phyloP scores from a whole-genome alignment of 139 green algal species.

The Nannochloris sp. region DNA sequence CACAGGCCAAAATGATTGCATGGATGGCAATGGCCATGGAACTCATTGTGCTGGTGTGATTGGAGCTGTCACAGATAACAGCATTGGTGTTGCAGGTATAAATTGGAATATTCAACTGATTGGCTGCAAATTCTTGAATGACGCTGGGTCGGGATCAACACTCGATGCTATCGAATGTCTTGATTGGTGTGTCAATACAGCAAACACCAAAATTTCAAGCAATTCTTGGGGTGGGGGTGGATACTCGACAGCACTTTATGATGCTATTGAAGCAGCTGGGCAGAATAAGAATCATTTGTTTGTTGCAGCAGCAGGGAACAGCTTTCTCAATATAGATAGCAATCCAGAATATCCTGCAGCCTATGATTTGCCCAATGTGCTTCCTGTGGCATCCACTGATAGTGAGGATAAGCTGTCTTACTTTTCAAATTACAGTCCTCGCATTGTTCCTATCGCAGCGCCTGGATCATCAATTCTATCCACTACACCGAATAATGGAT shows the following conservation, averaged over 20 bases:
- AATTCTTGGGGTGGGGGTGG: slow-evolving; percentile 27
- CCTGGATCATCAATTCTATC: slow-evolving; percentile 6
- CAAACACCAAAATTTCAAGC: slow-evolving; percentile 16
- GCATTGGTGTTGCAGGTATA: slow-evolving; percentile 8
- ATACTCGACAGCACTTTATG: slow-evolving; percentile 18
- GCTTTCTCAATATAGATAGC: not conserved
- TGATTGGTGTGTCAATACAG: slow-evolving; percentile 20
- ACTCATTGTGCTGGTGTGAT: slow-evolving; percentile 46
- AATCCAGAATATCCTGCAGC: slow-evolving; percentile 6
- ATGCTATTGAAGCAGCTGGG: slow-evolving; percentile 11
- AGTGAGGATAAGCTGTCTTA: not conserved
- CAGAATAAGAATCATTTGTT: slow-evolving; percentile 24
- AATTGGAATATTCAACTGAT: slow-evolving; percentile 18
- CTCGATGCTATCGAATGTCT: slow-evolving; percentile 31
- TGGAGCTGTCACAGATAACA: slow-evolving; percentile 23
- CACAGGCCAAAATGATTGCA: slow-evolving; percentile 2
- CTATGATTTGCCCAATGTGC: not conserved
- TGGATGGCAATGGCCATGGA: slow-evolving; percentile 38
- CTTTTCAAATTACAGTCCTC: slow-evolving; percentile 13
- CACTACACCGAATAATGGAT: not conserved
- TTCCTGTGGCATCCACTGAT: slow-evolving; percentile 16
- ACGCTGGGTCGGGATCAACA: slow-evolving; percentile 13
- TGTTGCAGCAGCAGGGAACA: slow-evolving; percentile 21
- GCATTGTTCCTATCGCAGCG: not conserved
- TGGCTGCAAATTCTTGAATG: slow-evolving; percentile 21